Conservation (phyloP, 1,284 basidiomycete species). For the Boletellus deceptivus region DNA sequence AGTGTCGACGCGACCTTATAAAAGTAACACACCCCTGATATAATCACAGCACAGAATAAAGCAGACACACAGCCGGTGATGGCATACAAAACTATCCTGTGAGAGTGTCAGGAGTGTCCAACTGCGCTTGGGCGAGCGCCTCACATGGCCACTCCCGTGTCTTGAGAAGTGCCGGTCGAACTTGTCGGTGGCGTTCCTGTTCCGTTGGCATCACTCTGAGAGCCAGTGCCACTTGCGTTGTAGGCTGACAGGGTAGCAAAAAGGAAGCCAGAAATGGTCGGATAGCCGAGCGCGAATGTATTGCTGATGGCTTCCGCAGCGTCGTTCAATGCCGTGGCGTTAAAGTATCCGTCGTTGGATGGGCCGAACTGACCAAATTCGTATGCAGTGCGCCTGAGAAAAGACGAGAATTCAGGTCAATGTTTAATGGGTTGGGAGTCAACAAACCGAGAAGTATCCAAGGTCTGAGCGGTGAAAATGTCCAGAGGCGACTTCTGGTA, state of each 20-base stretch:
- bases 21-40: conserved; percentile 64
- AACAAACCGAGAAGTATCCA: conserved; percentile 39
- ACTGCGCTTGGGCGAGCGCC: conserved; percentile 1
- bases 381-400: conserved; percentile 62
- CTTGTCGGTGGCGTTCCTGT: conserved; percentile 10
- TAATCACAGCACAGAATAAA: conserved; percentile 77
- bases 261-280: conserved; percentile 55
- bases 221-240: conserved; percentile 50
- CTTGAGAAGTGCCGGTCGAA: conserved; percentile 30
- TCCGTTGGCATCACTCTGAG: conserved; percentile 15
- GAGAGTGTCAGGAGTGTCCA: conserved; percentile 4
- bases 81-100: conserved; percentile 82
- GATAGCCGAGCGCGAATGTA: conserved; percentile 43
- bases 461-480: conserved; percentile 68
- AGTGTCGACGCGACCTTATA: neutral
- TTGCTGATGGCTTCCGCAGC: conserved; percentile 49
- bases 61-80: conserved; percentile 84
- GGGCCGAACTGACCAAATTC: conserved; percentile 54
- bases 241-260: conserved; percentile 66
- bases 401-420: conserved; percentile 31
- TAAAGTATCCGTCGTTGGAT: conserved; percentile 56
- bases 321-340: conserved; percentile 56
- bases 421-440: conserved; percentile 30
- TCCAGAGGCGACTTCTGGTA: conserved; percentile 81
- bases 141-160: conserved; percentile 75